Conservation (phyloP, 2,329 filamentous ascomycete species). For the Cercospora zeina region DNA sequence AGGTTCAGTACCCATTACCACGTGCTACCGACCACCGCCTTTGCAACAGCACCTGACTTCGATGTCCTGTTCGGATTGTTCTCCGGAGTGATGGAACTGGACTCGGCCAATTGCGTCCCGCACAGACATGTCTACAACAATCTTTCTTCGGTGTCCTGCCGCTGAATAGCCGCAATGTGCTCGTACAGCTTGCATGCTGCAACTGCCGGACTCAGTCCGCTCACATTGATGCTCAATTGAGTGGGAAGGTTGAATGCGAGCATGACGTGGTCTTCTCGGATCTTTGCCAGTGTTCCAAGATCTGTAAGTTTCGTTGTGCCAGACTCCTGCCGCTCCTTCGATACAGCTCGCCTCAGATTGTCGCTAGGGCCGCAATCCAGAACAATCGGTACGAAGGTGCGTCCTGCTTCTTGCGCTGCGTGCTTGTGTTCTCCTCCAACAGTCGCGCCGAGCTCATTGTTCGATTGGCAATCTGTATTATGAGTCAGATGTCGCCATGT, state of each 20-base stretch:
- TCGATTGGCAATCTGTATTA: constrained; percentile 1
- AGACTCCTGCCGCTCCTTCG: background rate
- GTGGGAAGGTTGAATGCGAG: background rate
- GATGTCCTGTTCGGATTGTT: background rate
- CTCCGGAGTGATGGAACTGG: no score
- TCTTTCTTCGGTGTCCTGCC: no score
- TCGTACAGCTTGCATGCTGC: background rate
- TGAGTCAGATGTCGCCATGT: background rate
- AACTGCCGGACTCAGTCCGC: background rate
- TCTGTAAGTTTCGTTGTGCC: constrained; percentile 15
- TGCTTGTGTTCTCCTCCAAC: constrained; percentile 6
- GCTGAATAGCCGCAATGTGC: background rate
- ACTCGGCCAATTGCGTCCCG: no score
- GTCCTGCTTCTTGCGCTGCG: background rate
- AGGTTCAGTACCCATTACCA: background rate
- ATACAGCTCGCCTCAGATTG: constrained; percentile 3
- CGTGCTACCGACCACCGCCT: background rate
- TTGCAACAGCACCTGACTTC: background rate
- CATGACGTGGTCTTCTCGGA: constrained; percentile 9
- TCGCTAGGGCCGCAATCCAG: background rate
- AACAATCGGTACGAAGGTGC: constrained; percentile 7
- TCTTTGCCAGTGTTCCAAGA: background rate
- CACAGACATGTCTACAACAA: no score
- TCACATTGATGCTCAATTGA: constrained; percentile 4
- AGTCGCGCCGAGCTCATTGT: background rate